Evolutionary conservation across 2,329 filamentous ascomycete genomes (phyloP).

Genomic region (Cordyceps militaris): DNA sequence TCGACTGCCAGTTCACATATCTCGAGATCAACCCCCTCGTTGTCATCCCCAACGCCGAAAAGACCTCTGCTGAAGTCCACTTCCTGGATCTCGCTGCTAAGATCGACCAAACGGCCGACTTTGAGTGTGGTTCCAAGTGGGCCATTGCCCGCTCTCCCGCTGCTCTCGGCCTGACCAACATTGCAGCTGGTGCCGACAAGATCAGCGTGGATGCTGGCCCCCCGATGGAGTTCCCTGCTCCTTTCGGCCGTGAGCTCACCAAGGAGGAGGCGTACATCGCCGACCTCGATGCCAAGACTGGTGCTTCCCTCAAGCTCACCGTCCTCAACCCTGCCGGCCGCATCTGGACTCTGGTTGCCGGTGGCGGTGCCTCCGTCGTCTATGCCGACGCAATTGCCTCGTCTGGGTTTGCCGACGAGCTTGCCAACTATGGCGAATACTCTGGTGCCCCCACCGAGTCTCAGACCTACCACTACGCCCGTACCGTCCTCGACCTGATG

Average conservation of each 20-base stretch:
- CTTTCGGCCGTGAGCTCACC: conserved; percentile 95
- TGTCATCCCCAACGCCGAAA: conserved; percentile 88
- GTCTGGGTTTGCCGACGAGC: conserved; percentile 86
- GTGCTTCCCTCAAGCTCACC: conserved; percentile 96
- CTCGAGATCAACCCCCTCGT: conserved; percentile 99
- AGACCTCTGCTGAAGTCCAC: conserved; percentile 88
- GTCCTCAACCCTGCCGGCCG: conserved; percentile 87
- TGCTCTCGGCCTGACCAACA: conserved; percentile 73
- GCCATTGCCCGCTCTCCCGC: conserved; percentile 87
- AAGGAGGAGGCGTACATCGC: conserved; percentile 99
- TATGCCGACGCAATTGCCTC: conserved; percentile 98
- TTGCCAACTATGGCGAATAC: conserved; percentile 99
- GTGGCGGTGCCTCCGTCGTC: conserved; percentile 98
- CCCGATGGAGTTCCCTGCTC: conserved; percentile 97
- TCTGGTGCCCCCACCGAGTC: conserved; percentile 97
- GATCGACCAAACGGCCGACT: conserved; percentile 97
- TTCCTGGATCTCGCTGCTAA: conserved; percentile 99
- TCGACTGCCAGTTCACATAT: conserved; percentile 99
- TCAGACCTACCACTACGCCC: conserved; percentile 98
- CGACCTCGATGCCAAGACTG: conserved; percentile 97
- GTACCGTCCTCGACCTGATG: conserved; percentile 95
- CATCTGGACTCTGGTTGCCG: conserved; percentile 96
- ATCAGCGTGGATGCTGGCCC: conserved; percentile 93
- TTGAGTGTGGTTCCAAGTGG: conserved; percentile 99
- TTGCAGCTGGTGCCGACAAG: conserved; percentile 60